Base-by-base conservation (phyloP, 148 eudicot genomes). In the Chenopodium album region DNA sequence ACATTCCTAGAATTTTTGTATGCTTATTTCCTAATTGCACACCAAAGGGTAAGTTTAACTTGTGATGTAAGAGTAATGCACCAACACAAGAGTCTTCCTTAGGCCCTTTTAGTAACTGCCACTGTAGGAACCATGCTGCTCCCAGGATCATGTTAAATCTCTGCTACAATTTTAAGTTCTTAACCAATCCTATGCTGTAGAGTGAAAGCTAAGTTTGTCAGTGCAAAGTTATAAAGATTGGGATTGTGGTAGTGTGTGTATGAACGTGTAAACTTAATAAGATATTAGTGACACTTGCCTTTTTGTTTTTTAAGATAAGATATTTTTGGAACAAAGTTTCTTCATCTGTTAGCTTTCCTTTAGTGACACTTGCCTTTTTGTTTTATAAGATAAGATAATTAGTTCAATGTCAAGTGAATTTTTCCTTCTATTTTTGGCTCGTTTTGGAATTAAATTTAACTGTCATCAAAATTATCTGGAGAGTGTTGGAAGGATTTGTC, bases 11-110 rank as follows among this genome's bases (percentile, higher is more conserved):
- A 44, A 3, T 20, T 8, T n/a, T 50, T 74, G 77, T 14, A 50
- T 74, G 63, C 31, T 14, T 19, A 26, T 74, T 74, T 62, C 31
- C 22, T 74, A 74, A 73, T 44, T 74, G 62, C 63, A 11, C n/a
- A 16, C 7, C 63, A 5, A 6, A 74, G 63, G 76, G 14, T 2
- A 22, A 44, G 48, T 44, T 71, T 6, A 3, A 20, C 59, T 4
- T 47, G 26, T 48, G 50, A 71, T 20, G 34, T 44, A 73, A 46
- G 8, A 44, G 28, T 14, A 44, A 9, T 72, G 56, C 20, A 8
- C 56, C 5, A 10, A 72, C 20, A n/a, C 17, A 46, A 41, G 11
- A 17, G 46, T 20, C 20, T 41, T 71, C 16, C 50, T 19, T 20
- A 22, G 1, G 72, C 72, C 37, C 19, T 31, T 62, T 20, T 20